Base-by-base conservation (phyloP, 176 grass and related monocot species). In the Chloris gayana region DNA sequence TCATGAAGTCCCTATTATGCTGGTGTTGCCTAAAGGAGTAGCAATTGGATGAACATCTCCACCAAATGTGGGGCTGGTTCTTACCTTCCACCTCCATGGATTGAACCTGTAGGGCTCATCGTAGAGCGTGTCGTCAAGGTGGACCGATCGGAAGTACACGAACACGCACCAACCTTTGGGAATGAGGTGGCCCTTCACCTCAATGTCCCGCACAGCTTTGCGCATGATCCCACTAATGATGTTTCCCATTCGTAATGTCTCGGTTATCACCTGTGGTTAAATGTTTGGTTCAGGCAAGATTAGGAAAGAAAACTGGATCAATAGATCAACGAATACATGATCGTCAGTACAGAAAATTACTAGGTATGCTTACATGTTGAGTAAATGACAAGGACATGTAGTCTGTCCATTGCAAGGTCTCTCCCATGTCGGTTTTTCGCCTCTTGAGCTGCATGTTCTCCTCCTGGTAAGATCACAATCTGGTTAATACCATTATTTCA, bases 61-160 rank as follows among this genome's bases (percentile, higher is more conserved):
- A 89, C 71, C 82, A 25, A 69, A 85, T 76, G 82, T 85, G 82
- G 87, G 82, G 65, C 30, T 57, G 29, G 0, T 58, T 60, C 53
- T 89, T 84, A 99, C 96, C 96, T 99, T 93, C 96, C 96, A 99
- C 79, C 96, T 99, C 96, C 96, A 99, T 80, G 96, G 96, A 76
- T 93, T 88, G 87, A 99, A 99, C 76, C 70, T 89, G 90, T 77
- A 93, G 50, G 92, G 75, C 22, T 99, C 96, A 22, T 88, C 69
- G 50, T 95, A 99, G 75, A 86, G 64, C 14, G 45, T 53, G 46
- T 86, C 75, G 19, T 95, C 90, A 9, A 99, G 96, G 83, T 99
- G 96, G 77, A 95, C 91, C 15, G 96, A 95, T 51, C 96, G 79
- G 58, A 99, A 99, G 87, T 99, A 99, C 60, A 88, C 76, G 7